Evolutionary conservation across 768 basidiomycete species (phyloP), one percentile per base, ranked within the genome.

Genomic region (Lactarius tabidus): DNA sequence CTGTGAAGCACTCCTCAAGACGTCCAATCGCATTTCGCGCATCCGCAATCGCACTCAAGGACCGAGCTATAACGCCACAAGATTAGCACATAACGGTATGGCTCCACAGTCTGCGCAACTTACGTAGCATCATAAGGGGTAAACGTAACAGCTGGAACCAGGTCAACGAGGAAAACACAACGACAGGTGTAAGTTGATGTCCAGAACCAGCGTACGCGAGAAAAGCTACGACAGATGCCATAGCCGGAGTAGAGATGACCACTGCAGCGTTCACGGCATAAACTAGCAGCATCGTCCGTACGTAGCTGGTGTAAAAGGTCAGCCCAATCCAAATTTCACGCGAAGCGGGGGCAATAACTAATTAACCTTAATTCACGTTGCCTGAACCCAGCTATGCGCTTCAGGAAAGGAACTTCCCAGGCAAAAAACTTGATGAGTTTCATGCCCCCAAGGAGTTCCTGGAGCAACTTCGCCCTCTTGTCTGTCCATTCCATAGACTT

Each of bases 401-500:
- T 78, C 28, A 96, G 80, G 75, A 93, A 95, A 0, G 95, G 91
- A 2, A 75, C 71, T 71, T 94, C 92, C 92, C 92, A 95, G 6
- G 90, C 87, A 75, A 95, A 95, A 74, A 89, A 88, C 75, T 97
- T 97, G 81, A 97, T 90, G 66, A 96, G 84, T 68, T 91, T 89
- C 85, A 97, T 95, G 1, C 91, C 91, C 15, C 88, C 86, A 0
- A 97, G 77, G 1, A 98, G 80, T 73, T 98, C 95, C 73, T 95
- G 94, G 14, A 97, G 81, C 5, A 95, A 77, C 72, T 93, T 94
- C 17, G 90, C 90, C 12, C 95, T 85, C 72, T 90, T 91, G 72
- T 98, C 95, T 6, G 90, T 97, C 90, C 90, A 96, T 1, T 75
- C 74, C 91, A 95, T 95, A 58, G 86, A 84, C 72, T 87, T 89